These are phyloP conservation scores for Wickerhamiella australiensis DNA, from an alignment of 805 yeast species.

Conservation along the genomic window DNA sequence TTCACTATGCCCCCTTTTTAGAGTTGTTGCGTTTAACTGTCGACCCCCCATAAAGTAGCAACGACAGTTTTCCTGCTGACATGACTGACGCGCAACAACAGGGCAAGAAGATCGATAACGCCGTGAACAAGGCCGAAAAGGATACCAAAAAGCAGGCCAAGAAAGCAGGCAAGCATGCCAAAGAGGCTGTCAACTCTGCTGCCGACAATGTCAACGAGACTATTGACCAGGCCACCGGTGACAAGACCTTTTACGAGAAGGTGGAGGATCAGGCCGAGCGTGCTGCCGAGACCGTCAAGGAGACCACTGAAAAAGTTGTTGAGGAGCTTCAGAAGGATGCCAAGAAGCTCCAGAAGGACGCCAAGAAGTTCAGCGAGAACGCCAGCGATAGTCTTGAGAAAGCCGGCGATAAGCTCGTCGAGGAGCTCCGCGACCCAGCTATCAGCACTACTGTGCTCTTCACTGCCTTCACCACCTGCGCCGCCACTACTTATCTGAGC, in stretches of 20 bases:
- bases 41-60: not conserved
- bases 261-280: conserved; percentile 12
- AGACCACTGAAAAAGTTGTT: conserved; percentile 8
- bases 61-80: not conserved
- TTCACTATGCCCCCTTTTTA: too few relatives aligned
- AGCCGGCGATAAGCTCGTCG: conserved; percentile 19
- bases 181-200: conserved; percentile 6
- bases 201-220: not conserved
- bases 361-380: conserved; percentile 12
- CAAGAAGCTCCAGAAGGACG: conserved; percentile 13
- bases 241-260: conserved; percentile 6
- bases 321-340: conserved; percentile 13
- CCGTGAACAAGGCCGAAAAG: conserved; percentile 3
- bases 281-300: conserved; percentile 13
- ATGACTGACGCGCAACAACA: conserved; percentile 4
- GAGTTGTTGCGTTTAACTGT: too few relatives aligned
- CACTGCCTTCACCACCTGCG: conserved; percentile 23
- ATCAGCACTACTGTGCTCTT: conserved; percentile 23
- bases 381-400: conserved; percentile 15
- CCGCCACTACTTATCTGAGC: conserved; percentile 23
- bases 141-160: conserved; percentile 9
- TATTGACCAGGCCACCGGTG: conserved; percentile 11
- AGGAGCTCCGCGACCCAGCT: conserved; percentile 24
- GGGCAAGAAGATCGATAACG: conserved; percentile 8
- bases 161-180: conserved; percentile 10